These are phyloP conservation scores for Kodamaea anthophila DNA, from an alignment of 1,139 yeast species.

Conservation along the genomic window DNA sequence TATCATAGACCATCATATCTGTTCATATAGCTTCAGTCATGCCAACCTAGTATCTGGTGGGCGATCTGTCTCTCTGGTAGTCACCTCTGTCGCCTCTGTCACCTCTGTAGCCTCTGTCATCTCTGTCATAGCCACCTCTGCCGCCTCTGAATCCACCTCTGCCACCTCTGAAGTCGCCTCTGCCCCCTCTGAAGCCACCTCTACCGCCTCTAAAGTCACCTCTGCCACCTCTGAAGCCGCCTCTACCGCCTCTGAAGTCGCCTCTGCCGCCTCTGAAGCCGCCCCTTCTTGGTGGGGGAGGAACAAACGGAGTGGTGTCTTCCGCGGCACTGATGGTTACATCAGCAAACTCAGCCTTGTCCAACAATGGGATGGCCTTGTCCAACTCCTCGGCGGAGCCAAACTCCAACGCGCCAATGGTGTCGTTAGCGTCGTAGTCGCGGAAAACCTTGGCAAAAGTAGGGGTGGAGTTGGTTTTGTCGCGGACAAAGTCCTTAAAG, in stretches of 20 bases:
- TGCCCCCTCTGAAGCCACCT: conserved; percentile 41
- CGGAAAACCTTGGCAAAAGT: conserved; percentile 68
- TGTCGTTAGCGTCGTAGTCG: conserved; percentile 53
- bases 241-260: conserved; percentile 22
- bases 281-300: conserved; percentile 55
- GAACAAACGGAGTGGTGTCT: conserved; percentile 75
- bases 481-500: conserved; percentile 73
- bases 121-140: conserved; percentile 27
- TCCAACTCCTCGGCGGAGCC: conserved; percentile 67
- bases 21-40: too few species aligned
- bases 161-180: conserved; percentile 23
- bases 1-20: too few species aligned
- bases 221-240: conserved; percentile 28
- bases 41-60: conserved; percentile 50
- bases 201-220: conserved; percentile 30
- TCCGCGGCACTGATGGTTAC: conserved; percentile 61
- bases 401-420: conserved; percentile 75
- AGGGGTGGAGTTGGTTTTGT: conserved; percentile 58
- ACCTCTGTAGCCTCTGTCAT: conserved; percentile 23
- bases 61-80: conserved; percentile 53
- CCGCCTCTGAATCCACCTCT: conserved; percentile 37
- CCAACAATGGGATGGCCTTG: conserved; percentile 60
- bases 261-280: conserved; percentile 30
- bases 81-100: conserved; percentile 28
- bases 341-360: conserved; percentile 70